Base-by-base conservation (phyloP, 2,329 filamentous ascomycete genomes). In the Epichloe sylvatica region DNA sequence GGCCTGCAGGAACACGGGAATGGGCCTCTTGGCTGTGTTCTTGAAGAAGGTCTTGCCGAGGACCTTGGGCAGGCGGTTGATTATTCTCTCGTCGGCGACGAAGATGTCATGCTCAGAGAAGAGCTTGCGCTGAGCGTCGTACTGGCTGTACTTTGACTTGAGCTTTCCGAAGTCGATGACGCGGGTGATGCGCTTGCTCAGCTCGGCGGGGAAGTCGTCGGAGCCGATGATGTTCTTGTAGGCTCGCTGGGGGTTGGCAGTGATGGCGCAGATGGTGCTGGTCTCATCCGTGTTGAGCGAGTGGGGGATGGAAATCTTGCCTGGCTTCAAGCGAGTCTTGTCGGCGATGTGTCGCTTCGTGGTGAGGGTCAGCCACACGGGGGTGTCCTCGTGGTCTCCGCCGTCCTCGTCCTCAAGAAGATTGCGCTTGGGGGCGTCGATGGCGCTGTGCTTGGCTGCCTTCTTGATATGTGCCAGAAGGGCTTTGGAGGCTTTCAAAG, bases 31-130 rank as follows among this genome's bases (percentile, higher is more conserved):
- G 55, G 70, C 68, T 3, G 83, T 86, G 50, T 71, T 76, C 71
- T 89, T 84, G 77, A 92, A 97, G 67, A 98, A 97, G 2, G 84
- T 84, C 72, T 95, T 97, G 59, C 91, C 92, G 12, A 98, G 80
- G 3, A 82, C 73, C 55, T 79, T 77, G 50, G 90, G 87, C 52
- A 97, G 75, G 30, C 74, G 70, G 64, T 77, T 82, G 62, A 83
- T 74, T 59, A 98, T 85, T 45, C 92, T 77, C 62, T 95, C 86
- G 65, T 98, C 92, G 47, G 86, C 91, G 51, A 98, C 76, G 71
- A 98, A 97, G 50, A 97, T 72, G 64, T 97, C 92, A 67, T 96
- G 88, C 66, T 95, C 87, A 42, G 80, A 73, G 54, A 84, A 78
- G 36, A 98, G 77, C 66, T 92, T 87, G 55, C 92, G 77, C 67